Base-by-base conservation (phyloP, 495 filamentous ascomycete genomes). In the Peziza echinospora region DNA sequence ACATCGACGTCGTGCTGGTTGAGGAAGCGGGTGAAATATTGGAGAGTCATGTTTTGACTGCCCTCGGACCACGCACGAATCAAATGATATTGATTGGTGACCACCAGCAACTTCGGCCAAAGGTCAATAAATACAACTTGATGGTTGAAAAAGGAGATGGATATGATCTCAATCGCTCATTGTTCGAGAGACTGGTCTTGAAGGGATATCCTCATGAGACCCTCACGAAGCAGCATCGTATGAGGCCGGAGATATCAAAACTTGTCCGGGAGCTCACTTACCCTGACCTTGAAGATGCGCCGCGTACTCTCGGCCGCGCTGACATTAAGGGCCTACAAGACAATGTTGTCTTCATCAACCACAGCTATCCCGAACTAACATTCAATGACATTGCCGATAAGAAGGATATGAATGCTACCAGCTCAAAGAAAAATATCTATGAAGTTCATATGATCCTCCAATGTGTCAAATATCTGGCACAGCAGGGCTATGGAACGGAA, bases 21-120 rank as follows among this genome's bases (percentile, higher is more conserved):
- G 82, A 89, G 55, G 82, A 89, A 53, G 81, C 81, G 3, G 81
- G 82, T 5, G 82, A 89, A 52, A 80, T 85, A 21, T 59, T 85
- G 1, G 82, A 89, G 53, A 70, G 66, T 21, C 76, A 86, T 53
- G 64, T 84, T 26, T 57, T 86, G 0, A 76, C 79, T 0, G 71
- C 78, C 0, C 53, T 89, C 22, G 57, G 63, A 0, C 59, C 71
- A 0, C 58, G 67, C 0, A 77, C 76, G 9, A 71, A 82, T 51
- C 78, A 85, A 25, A 53, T 82, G 2, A 65, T 83, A 6, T 58
- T 85, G 9, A 85, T 85, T 26, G 82, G 82, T 2, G 82, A 89
- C 50, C 80, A 86, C 51, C 68, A 77, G 50, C 82, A 89, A 47
- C 66, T 89, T 3, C 68, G 81, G 3, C 82, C 82, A 0, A 81